A percentile compares a stretch with the other conserved stretches of the same genome.
Conservation (phyloP, 768 basidiomycete species). For the Termitomyces sp. region DNA sequence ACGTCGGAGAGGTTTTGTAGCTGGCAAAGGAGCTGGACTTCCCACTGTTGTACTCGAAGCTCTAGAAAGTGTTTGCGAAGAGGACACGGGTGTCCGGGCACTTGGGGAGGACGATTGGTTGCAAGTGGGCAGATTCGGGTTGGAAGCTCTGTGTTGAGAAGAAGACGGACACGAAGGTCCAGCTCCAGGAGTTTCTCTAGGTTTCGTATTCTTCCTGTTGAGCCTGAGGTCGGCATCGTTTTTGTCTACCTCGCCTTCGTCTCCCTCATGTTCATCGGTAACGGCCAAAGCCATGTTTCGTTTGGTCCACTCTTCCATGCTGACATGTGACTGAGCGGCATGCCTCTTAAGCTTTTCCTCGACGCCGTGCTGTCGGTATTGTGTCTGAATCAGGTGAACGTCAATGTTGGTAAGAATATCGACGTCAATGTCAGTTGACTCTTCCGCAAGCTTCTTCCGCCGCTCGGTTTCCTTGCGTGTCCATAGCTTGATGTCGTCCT, state of each 20-base stretch:
- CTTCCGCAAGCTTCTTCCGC: slow-evolving; percentile 24
- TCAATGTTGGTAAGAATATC: slow-evolving; percentile 35
- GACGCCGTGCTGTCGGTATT: slow-evolving; percentile 40
- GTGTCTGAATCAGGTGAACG: slow-evolving; percentile 41
- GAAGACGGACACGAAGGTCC: background rate
- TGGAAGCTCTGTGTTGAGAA: background rate
- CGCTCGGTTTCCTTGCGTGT: slow-evolving; percentile 24
- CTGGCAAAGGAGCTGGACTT: background rate
- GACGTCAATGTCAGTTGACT: slow-evolving; percentile 39
- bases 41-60: background rate
- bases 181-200: background rate
- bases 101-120: background rate
- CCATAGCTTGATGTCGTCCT: slow-evolving; percentile 27
- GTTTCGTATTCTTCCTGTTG: background rate
- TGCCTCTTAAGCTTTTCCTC: slow-evolving; percentile 36
- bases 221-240: background rate
- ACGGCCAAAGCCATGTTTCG: background rate
- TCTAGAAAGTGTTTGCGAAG: background rate
- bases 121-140: background rate
- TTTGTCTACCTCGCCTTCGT: background rate
- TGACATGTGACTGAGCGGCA: background rate
- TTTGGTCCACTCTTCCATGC: background rate
- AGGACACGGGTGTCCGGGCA: background rate
- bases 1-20: background rate
- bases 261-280: background rate